Evolutionary conservation across 805 yeast species (phyloP).

Genomic region (Wickerhamiella vanderwaltii): DNA sequence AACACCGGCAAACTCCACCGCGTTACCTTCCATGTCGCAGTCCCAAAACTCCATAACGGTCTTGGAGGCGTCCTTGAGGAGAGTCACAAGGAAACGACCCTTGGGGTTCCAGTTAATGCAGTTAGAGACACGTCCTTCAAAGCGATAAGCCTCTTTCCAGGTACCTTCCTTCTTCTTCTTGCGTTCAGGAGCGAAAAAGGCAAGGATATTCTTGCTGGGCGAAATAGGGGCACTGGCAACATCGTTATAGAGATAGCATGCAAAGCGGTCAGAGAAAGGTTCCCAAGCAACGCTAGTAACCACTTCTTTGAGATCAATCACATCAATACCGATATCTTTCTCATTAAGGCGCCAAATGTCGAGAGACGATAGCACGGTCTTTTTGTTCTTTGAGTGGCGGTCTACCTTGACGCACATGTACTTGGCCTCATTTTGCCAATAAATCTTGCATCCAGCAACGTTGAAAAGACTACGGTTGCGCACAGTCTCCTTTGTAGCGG

Average conservation of each 20-base stretch:
- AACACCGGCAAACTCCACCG: slow-evolving; percentile 15
- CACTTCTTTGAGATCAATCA: slow-evolving; percentile 81
- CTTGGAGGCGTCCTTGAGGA: slow-evolving; percentile 36
- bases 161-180: slow-evolving; percentile 37
- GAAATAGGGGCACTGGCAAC: slow-evolving; percentile 15
- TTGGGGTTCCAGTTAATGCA: slow-evolving; percentile 79
- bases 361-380: slow-evolving; percentile 79
- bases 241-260: slow-evolving; percentile 52
- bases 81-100: slow-evolving; percentile 67
- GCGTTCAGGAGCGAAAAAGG: slow-evolving; percentile 76
- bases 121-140: slow-evolving; percentile 55
- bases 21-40: slow-evolving; percentile 48
- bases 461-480: slow-evolving; percentile 92
- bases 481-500: slow-evolving; percentile 68
- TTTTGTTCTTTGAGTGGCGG: slow-evolving; percentile 90
- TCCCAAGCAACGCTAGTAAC: slow-evolving; percentile 91
- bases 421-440: slow-evolving; percentile 86
- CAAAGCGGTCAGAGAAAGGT: slow-evolving; percentile 80
- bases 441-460: slow-evolving; percentile 78
- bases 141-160: slow-evolving; percentile 49
- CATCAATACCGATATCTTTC: slow-evolving; percentile 88
- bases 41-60: slow-evolving; percentile 74
- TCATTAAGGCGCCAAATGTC: slow-evolving; percentile 83
- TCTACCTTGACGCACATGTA: slow-evolving; percentile 88
- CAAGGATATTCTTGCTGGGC: slow-evolving; percentile 37